phyloP scores from a whole-genome alignment of 371 early-diverging fungal genomes.

The Mortierella sp. region DNA sequence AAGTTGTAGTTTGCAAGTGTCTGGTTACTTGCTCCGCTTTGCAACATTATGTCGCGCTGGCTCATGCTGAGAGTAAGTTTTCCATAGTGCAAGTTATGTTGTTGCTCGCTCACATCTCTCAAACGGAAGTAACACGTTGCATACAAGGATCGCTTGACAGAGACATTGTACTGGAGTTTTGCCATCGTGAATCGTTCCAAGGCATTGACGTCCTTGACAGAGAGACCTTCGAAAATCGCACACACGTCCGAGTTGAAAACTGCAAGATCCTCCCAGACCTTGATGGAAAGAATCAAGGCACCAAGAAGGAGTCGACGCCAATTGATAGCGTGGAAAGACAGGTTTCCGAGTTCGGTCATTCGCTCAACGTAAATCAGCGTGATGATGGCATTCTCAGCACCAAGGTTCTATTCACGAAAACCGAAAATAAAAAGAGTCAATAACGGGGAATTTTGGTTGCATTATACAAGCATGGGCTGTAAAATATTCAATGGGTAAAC shows the following conservation, averaged over 20 bases:
- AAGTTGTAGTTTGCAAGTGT: neutral
- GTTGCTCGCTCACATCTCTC: conserved; percentile 59
- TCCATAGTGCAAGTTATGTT: conserved; percentile 39
- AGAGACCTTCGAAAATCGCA: conserved; percentile 80
- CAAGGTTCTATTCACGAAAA: conserved; percentile 52
- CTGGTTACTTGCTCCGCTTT: neutral
- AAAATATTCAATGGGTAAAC: too few species aligned
- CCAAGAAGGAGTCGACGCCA: conserved; percentile 83
- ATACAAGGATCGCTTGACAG: conserved; percentile 69
- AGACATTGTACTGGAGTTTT: conserved; percentile 71
- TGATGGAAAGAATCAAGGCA: conserved; percentile 77
- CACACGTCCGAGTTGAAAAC: conserved; percentile 89
- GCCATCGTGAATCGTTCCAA: conserved; percentile 74
- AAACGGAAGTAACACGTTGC: conserved; percentile 72
- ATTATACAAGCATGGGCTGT: too few species aligned
- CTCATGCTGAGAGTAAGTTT: conserved; percentile 37
- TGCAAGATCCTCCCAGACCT: conserved; percentile 92
- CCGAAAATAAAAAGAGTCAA: neutral
- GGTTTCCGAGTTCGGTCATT: conserved; percentile 71
- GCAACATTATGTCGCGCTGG: conserved; percentile 20
- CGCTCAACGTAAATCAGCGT: conserved; percentile 80
- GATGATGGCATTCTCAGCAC: conserved; percentile 80
- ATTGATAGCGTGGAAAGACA: conserved; percentile 75
- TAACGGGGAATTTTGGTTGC: conserved; percentile 7
- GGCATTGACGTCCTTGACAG: conserved; percentile 67